These are phyloP conservation scores for Talaromyces proteolyticus DNA, from an alignment of 495 filamentous ascomycete genomes.

Conservation along the genomic window DNA sequence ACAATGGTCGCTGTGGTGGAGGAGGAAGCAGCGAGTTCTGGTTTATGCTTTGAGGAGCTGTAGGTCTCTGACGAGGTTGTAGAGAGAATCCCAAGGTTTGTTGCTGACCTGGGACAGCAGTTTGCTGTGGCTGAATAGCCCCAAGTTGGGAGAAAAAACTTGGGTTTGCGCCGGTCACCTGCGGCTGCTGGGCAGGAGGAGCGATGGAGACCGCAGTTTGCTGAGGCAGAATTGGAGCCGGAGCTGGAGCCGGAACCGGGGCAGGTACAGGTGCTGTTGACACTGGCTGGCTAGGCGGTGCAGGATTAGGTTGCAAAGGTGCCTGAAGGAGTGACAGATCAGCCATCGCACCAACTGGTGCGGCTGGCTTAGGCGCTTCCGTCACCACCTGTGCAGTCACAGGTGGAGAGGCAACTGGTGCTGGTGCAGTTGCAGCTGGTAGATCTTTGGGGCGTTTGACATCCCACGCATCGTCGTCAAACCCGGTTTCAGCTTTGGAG, in stretches of 20 bases:
- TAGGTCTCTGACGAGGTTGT: conserved; percentile 64
- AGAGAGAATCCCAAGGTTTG: conserved; percentile 24
- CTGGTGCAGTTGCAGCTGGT: conserved; percentile 24
- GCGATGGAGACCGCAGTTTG: conserved; percentile 36
- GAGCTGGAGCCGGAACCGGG: conserved; percentile 23
- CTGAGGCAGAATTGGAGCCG: conserved; percentile 25
- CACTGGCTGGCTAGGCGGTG: conserved; percentile 41
- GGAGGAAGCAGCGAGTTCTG: conserved; percentile 69
- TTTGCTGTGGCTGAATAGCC: conserved; percentile 22
- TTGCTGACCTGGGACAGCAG: conserved; percentile 9
- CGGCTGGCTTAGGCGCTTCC: conserved; percentile 34
- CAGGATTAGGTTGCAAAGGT: conserved; percentile 69
- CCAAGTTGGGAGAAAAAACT: conserved; percentile 46
- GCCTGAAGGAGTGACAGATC: conserved; percentile 72
- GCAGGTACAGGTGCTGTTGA: conserved; percentile 24
- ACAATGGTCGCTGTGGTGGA: conserved; percentile 77
- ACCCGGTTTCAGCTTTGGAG: conserved; percentile 55
- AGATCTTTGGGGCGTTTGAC: conserved; percentile 78
- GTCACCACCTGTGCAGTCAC: conserved; percentile 32
- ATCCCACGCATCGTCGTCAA: conserved; percentile 98
- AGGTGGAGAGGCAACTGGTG: conserved; percentile 18
- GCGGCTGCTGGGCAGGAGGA: conserved; percentile 47
- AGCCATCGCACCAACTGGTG: conserved; percentile 66
- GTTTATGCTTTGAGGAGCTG: conserved; percentile 57
- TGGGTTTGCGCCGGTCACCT: conserved; percentile 43